Conservation (phyloP, 1,284 basidiomycete genomes). For the Bothia castanella region DNA sequence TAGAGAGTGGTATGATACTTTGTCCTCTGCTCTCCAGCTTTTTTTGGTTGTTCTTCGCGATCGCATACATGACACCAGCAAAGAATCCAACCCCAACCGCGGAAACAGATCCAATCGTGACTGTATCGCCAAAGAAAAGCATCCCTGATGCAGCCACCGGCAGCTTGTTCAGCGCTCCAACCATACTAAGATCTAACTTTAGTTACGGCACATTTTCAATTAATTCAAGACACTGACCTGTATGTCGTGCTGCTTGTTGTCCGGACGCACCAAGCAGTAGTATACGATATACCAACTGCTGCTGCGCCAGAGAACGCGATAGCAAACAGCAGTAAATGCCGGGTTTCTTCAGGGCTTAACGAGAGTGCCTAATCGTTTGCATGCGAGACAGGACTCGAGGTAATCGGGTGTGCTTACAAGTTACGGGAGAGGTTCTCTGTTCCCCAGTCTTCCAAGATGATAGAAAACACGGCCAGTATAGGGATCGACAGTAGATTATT, state of each 20-base stretch:
- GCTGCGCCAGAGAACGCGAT: constrained; percentile 96
- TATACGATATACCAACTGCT: constrained; percentile 96
- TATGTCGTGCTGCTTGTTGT: constrained; percentile 97
- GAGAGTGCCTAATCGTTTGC: constrained; percentile 2
- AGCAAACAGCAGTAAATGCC: constrained; percentile 77
- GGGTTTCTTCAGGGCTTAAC: constrained; percentile 76
- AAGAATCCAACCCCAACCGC: constrained; percentile 89
- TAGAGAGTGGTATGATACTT: constrained; percentile 56
- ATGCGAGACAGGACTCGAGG: constrained; percentile 5
- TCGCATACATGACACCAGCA: constrained; percentile 85
- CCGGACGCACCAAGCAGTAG: constrained; percentile 98
- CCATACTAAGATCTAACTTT: constrained; percentile 70
- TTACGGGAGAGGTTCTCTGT: constrained; percentile 73
- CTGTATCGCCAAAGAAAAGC: constrained; percentile 91
- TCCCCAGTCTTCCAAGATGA: constrained; percentile 91
- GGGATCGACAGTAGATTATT: constrained; percentile 97
- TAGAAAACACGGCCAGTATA: constrained; percentile 78
- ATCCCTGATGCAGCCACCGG: constrained; percentile 96
- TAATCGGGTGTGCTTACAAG: constrained; percentile 61
- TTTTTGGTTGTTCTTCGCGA: constrained; percentile 87
- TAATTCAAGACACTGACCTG: constrained; percentile 47
- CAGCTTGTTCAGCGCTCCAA: constrained; percentile 97
- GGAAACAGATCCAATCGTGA: constrained; percentile 83
- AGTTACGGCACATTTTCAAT: constrained; percentile 4
- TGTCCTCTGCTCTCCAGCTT: constrained; percentile 54